Conservation (phyloP, 306 rosid species). For the Cucurbita pepo region DNA sequence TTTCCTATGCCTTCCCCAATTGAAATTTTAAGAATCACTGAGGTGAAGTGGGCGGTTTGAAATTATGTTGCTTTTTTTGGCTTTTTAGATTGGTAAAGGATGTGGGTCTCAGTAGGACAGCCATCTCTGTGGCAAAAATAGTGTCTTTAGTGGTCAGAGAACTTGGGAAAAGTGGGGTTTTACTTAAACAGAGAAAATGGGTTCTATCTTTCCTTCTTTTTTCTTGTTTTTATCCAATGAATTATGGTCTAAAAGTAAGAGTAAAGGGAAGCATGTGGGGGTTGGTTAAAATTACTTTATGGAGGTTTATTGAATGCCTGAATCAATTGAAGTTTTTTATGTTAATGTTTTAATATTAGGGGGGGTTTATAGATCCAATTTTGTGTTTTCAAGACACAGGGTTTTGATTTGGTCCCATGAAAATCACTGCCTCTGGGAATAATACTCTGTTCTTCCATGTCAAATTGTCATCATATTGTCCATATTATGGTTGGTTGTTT, state of each 20-base stretch:
- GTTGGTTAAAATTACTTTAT: not conserved
- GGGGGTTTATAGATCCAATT: not conserved
- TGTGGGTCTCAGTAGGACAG: not conserved
- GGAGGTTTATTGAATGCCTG: not conserved
- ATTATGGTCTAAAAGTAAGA: slow-evolving; percentile 1
- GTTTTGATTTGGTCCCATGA: slow-evolving; percentile 9
- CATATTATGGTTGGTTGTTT: not conserved
- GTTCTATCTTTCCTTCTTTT: not conserved
- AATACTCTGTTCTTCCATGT: not conserved
- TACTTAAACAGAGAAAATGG: slow-evolving; percentile 19
- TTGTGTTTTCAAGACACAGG: not conserved
- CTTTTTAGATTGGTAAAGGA: not conserved
- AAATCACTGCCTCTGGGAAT: not conserved
- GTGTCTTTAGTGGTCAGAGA: slow-evolving; percentile 24
- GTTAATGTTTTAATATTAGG: not conserved
- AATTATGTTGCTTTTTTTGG: slow-evolving; percentile 1
- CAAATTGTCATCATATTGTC: not conserved
- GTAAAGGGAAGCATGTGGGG: not conserved
- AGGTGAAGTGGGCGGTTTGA: not conserved
- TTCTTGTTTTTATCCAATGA: not conserved
- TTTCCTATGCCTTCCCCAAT: not conserved
- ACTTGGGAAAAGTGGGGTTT: slow-evolving; percentile 14
- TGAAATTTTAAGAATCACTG: not conserved
- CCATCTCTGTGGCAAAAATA: not conserved
- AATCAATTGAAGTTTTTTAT: not conserved